A percentile compares a stretch with the other conserved stretches of the same genome.
phyloP scores from a whole-genome alignment of 139 green algal genomes.

The Chlamydomonas asymmetrica region DNA sequence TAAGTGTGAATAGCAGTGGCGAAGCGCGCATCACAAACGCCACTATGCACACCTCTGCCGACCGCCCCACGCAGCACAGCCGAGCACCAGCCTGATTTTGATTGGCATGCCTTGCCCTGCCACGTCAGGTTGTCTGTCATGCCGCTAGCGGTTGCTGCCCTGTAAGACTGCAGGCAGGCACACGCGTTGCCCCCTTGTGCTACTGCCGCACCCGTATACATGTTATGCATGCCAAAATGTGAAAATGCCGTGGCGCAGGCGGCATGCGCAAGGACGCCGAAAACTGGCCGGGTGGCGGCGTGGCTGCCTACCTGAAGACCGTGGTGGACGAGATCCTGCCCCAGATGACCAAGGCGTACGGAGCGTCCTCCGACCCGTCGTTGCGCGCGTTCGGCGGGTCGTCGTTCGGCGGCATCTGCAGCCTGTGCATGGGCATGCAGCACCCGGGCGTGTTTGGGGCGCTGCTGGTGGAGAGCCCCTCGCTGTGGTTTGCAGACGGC shows the following conservation, averaged over 20 bases:
- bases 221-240: neutral
- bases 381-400: constrained; percentile 48
- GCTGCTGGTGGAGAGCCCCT: constrained; percentile 51
- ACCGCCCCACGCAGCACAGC: too few species aligned
- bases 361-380: constrained; percentile 3
- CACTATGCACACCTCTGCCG: too few species aligned
- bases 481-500: constrained; percentile 49
- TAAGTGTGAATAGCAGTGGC: too few species aligned
- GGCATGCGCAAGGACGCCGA: constrained; percentile 39
- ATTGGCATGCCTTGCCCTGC: too few species aligned
- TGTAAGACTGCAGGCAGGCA: too few species aligned
- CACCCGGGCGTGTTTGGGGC: constrained; percentile 38
- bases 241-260: neutral
- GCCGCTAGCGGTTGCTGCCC: too few species aligned
- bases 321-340: constrained; percentile 37
- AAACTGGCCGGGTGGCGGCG: constrained; percentile 47
- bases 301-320: constrained; percentile 32
- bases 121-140: too few species aligned
- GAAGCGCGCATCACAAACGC: too few species aligned
- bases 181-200: too few species aligned
- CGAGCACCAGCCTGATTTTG: too few species aligned
- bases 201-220: neutral
- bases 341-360: constrained; percentile 32
- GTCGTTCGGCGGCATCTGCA: constrained; percentile 59
- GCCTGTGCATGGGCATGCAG: constrained; percentile 24